These are phyloP conservation scores for Botrytis deweyae DNA, from an alignment of 2,329 filamentous ascomycete genomes.

Conservation along the genomic window DNA sequence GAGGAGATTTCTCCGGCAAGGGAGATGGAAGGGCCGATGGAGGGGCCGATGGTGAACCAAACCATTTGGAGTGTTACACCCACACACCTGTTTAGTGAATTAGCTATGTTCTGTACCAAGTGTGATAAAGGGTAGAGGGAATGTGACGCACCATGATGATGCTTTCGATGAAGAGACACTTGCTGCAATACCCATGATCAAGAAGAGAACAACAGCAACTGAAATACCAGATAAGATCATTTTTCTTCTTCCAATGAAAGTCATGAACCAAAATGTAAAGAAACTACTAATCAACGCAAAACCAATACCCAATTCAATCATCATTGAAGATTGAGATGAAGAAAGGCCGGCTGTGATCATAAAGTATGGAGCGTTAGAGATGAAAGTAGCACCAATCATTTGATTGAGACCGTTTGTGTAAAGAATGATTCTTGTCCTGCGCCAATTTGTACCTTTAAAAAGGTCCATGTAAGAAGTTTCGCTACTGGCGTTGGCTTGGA, in stretches of 20 bases:
- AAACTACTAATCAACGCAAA: constrained; percentile 13
- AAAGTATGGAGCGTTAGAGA: constrained; percentile 11
- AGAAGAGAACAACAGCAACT: background rate
- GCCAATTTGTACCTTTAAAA: constrained; percentile 11
- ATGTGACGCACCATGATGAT: background rate
- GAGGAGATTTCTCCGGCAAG: constrained; percentile 9
- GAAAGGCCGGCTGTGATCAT: constrained; percentile 5
- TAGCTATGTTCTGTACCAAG: background rate
- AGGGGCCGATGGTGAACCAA: constrained; percentile 5
- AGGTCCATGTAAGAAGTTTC: constrained; percentile 12
- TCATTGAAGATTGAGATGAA: background rate
- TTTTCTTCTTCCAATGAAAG: constrained; percentile 3
- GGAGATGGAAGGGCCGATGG: background rate
- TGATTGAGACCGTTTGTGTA: constrained; percentile 13
- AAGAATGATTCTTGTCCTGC: constrained; percentile 10
- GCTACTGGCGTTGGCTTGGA: background rate
- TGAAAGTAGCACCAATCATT: constrained; percentile 14
- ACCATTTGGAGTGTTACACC: constrained; percentile 7
- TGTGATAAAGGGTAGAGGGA: background rate
- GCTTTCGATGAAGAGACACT: background rate
- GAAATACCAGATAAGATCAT: background rate
- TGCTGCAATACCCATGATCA: background rate
- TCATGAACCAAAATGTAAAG: constrained; percentile 17
- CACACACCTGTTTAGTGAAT: background rate
- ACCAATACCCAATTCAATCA: constrained; percentile 7